These are phyloP conservation scores for Solanum bukasovii DNA, from an alignment of 257 asterid genomes.

Conservation along the genomic window DNA sequence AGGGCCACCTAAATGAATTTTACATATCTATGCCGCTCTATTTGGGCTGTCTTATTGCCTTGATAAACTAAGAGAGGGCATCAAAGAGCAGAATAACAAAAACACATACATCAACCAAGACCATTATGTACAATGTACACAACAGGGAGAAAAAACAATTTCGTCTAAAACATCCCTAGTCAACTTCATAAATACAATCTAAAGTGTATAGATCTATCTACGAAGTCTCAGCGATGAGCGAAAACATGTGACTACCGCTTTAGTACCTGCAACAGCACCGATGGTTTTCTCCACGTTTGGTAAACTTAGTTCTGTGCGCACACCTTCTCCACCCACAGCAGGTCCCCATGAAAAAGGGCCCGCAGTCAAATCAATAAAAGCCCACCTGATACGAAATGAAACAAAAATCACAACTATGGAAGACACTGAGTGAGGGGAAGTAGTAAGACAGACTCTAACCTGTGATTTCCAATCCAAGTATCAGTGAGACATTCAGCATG, in stretches of 20 bases:
- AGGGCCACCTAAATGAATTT: not conserved
- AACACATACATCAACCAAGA: not conserved
- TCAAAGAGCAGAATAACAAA: not conserved
- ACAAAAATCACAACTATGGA: not conserved
- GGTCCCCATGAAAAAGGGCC: conserved; percentile 99
- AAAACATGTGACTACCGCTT: not conserved
- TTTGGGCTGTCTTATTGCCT: not conserved
- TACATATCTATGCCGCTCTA: not conserved
- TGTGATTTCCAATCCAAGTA: conserved; percentile 80
- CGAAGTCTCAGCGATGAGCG: not conserved
- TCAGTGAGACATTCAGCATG: conserved; percentile 93
- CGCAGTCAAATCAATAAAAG: conserved; percentile 84
- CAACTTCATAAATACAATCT: not conserved
- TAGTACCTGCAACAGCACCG: conserved; percentile 84
- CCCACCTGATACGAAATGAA: conserved; percentile 66
- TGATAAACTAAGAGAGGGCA: not conserved
- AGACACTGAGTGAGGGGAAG: not conserved
- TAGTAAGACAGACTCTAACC: conserved; percentile 26
- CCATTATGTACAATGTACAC: not conserved
- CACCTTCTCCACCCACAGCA: conserved; percentile 99
- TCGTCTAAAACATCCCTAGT: not conserved
- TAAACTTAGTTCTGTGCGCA: conserved; percentile 84
- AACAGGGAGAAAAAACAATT: not conserved
- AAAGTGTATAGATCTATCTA: not conserved
- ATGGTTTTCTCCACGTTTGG: conserved; percentile 91